phyloP scores from a whole-genome alignment of 1,284 basidiomycete genomes.

The Anthracocystis setariae region DNA sequence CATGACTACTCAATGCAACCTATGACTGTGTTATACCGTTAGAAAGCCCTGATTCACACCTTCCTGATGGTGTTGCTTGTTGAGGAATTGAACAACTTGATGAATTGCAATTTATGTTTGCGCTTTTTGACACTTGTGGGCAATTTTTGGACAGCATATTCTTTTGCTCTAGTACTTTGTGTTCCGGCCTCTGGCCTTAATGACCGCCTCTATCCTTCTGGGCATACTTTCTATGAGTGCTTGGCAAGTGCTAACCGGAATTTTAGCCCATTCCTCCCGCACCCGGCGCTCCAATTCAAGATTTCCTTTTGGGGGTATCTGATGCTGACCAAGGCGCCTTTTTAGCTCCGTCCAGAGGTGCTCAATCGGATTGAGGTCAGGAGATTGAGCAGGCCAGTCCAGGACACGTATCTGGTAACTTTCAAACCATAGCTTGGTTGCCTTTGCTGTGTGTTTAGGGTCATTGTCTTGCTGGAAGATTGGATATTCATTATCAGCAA shows the following conservation, averaged over 20 bases:
- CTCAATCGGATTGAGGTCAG: constrained; percentile 69
- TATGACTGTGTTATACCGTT: neutral
- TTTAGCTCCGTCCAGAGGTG: constrained; percentile 64
- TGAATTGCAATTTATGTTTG: no score
- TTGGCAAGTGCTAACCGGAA: neutral
- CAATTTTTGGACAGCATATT: no score
- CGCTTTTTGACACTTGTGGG: no score
- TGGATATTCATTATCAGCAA: constrained; percentile 27
- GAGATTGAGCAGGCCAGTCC: constrained; percentile 67
- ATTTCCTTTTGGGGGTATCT: neutral
- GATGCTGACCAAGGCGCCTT: constrained; percentile 2
- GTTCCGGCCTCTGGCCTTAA: constrained; percentile 19
- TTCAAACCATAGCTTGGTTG: constrained; percentile 50
- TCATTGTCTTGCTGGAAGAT: constrained; percentile 69
- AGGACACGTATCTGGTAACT: constrained; percentile 56
- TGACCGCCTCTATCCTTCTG: constrained; percentile 13
- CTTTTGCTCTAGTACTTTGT: neutral
- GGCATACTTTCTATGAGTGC: constrained; percentile 24
- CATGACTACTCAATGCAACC: neutral
- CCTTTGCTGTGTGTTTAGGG: constrained; percentile 63
- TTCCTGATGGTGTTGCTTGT: no score
- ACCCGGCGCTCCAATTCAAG: neutral
- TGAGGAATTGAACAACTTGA: no score
- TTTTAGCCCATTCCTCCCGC: constrained; percentile 7
- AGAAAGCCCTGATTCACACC: neutral